Percentiles rank a stretch among this genome's conserved stretches.
Evolutionary conservation across 2,329 filamentous ascomycete genomes (phyloP).

Genomic region (Apiospora koreana): DNA sequence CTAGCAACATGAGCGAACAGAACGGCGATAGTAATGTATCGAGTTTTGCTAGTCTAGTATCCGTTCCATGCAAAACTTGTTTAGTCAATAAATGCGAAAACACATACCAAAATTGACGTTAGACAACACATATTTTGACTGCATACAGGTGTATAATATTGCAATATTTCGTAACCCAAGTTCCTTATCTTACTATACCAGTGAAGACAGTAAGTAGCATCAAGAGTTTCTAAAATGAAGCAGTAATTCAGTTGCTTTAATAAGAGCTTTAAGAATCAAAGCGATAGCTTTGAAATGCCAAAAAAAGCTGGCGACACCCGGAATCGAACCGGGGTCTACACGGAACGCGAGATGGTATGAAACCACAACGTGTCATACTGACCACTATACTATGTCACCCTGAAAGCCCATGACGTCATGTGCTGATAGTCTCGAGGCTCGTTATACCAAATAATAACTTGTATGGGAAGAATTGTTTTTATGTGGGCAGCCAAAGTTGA

Average conservation of each 20-base stretch:
- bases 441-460: background rate
- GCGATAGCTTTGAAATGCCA: background rate
- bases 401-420: background rate
- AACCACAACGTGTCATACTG: conserved; percentile 12
- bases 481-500: background rate
- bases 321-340: conserved; percentile 17
- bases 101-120: no score
- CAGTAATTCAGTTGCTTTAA: no score
- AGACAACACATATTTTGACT: no score
- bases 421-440: background rate
- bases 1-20: background rate
- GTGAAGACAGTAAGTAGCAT: no score
- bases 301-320: conserved; percentile 12
- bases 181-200: no score
- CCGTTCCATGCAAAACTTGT: no score
- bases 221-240: no score
- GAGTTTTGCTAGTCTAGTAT: background rate
- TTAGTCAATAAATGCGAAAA: no score
- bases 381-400: conserved; percentile 15
- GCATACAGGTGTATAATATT: no score
- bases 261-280: no score
- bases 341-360: conserved; percentile 10
- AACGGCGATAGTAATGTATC: background rate
- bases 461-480: background rate
- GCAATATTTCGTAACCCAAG: background rate